These are phyloP conservation scores for Gnomoniopsis smithogilvyi DNA, from an alignment of 2,329 filamentous ascomycete species.

Conservation along the genomic window DNA sequence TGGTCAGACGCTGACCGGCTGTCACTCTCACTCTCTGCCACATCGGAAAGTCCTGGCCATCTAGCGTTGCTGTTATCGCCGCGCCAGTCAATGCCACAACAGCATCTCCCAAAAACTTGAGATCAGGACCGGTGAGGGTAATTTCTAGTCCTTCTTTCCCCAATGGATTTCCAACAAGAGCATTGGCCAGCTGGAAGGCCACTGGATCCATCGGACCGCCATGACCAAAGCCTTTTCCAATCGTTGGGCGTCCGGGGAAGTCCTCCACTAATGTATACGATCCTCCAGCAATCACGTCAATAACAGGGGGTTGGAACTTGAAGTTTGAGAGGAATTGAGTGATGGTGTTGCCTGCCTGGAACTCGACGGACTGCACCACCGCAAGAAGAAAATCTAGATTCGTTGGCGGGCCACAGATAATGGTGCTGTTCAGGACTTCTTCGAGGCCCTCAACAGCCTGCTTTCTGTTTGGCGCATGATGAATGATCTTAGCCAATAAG, in stretches of 20 bases:
- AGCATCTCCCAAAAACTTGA: slow-evolving; percentile 52
- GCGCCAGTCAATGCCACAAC: slow-evolving; percentile 57
- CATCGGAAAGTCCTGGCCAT: slow-evolving; percentile 47
- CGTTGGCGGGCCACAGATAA: slow-evolving; percentile 50
- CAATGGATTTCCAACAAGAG: slow-evolving; percentile 53
- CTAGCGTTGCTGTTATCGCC: slow-evolving; percentile 46
- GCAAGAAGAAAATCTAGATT: slow-evolving; percentile 54
- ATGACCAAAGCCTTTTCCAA: slow-evolving; percentile 57
- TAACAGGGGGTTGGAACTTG: slow-evolving; percentile 43
- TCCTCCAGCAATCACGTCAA: slow-evolving; percentile 55
- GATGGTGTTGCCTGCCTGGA: slow-evolving; percentile 48
- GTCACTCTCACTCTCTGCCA: slow-evolving; percentile 45
- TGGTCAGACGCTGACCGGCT: slow-evolving; percentile 49
- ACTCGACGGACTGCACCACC: slow-evolving; percentile 44
- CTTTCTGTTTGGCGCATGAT: slow-evolving; percentile 37
- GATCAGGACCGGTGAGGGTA: slow-evolving; percentile 56
- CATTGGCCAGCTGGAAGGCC: slow-evolving; percentile 56
- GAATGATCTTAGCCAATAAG: slow-evolving; percentile 57
- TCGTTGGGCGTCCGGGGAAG: slow-evolving; percentile 50
- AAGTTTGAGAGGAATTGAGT: slow-evolving; percentile 55
- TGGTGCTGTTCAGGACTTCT: slow-evolving; percentile 39
- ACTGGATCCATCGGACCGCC: slow-evolving; percentile 60
- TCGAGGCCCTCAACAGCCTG: slow-evolving; percentile 42
- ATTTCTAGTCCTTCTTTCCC: slow-evolving; percentile 56
- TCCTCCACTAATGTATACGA: slow-evolving; percentile 59